Evolutionary conservation across 169 alveolate genomes (phyloP).

Genomic region (Theileria equi): DNA sequence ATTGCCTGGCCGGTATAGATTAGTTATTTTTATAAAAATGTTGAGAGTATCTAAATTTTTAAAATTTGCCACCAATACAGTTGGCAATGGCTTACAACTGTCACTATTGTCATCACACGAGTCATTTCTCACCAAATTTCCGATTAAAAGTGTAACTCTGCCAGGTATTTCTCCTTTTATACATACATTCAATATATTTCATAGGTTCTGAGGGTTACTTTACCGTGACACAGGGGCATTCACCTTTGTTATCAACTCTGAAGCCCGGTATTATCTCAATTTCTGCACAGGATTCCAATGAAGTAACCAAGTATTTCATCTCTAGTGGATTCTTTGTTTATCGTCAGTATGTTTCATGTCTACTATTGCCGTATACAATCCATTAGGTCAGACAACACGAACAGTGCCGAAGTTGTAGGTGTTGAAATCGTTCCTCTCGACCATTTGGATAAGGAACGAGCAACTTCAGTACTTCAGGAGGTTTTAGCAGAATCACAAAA

Average conservation of each 20-base stretch:
- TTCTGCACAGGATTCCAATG: constrained; percentile 43
- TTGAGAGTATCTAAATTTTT: background rate
- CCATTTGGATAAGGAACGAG: constrained; percentile 60
- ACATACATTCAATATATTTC: background rate
- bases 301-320: constrained; percentile 42
- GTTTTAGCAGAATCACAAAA: constrained; percentile 56
- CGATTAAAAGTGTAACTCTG: constrained; percentile 13
- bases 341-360: constrained; percentile 11
- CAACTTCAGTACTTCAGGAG: constrained; percentile 60
- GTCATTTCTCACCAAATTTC: constrained; percentile 15
- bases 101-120: constrained; percentile 33
- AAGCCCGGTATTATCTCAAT: constrained; percentile 65
- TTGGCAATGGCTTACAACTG: constrained; percentile 4
- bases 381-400: constrained; percentile 39
- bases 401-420: constrained; percentile 54
- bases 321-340: constrained; percentile 57
- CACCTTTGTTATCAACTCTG: constrained; percentile 56
- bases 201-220: constrained; percentile 64
- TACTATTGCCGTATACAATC: constrained; percentile 1
- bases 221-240: constrained; percentile 62
- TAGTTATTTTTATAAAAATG: background rate
- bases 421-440: constrained; percentile 65
- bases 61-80: constrained; percentile 10
- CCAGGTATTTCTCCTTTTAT: constrained; percentile 11
- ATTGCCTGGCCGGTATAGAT: background rate